Evolutionary conservation across 73 alveolate genomes (phyloP).

Genomic region (Blepharisma japonicum): DNA sequence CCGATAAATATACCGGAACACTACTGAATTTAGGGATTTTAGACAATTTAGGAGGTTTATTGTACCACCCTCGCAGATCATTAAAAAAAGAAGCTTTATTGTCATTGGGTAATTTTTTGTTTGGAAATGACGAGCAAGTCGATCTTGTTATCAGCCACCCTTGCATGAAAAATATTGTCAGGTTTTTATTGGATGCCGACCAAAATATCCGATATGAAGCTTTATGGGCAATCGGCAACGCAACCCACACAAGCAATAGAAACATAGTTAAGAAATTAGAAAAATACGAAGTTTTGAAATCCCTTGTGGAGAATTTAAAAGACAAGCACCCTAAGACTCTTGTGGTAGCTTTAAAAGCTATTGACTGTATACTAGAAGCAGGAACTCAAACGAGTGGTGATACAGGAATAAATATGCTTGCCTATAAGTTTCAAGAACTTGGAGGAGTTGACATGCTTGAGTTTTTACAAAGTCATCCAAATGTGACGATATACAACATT

Average conservation of each 20-base stretch:
- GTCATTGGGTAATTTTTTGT: conserved; percentile 84
- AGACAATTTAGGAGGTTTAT: conserved; percentile 56
- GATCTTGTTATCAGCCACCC: conserved; percentile 59
- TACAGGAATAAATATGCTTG: not conserved
- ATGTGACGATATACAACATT: not conserved
- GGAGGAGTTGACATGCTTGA: not conserved
- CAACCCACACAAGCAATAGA: conserved; percentile 69
- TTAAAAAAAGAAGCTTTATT: conserved; percentile 92
- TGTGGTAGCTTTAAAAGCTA: conserved; percentile 83
- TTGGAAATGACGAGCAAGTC: conserved; percentile 81
- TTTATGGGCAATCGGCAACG: conserved; percentile 85
- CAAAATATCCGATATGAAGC: conserved; percentile 39
- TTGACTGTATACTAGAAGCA: conserved; percentile 60
- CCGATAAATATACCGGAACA: conserved; percentile 79
- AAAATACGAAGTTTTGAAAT: conserved; percentile 64
- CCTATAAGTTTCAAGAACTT: not conserved
- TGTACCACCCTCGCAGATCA: conserved; percentile 62
- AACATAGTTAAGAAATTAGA: conserved; percentile 60
- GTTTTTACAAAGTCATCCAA: not conserved
- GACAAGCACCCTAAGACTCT: conserved; percentile 67
- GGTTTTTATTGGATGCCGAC: conserved; percentile 58
- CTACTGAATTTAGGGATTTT: conserved; percentile 77
- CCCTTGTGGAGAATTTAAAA: conserved; percentile 48
- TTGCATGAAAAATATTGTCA: conserved; percentile 49
- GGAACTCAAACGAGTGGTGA: conserved; percentile 43